Evolutionary conservation across 768 basidiomycete species (phyloP), one percentile per base, ranked within the genome.

Genomic region (Pleurotus citrinopileatus): DNA sequence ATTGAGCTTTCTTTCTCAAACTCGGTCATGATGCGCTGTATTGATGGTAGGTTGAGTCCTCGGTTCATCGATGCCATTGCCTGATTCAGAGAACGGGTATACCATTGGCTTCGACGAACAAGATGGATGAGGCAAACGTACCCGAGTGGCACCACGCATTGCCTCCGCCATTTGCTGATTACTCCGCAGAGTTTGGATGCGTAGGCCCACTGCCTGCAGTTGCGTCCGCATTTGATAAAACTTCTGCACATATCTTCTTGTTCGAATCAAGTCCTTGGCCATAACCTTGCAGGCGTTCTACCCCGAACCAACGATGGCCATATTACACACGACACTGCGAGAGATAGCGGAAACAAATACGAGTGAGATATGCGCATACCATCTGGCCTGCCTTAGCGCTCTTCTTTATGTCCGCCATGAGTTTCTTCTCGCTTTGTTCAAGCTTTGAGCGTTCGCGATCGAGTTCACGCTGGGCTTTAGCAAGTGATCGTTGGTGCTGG

Each of bases 151-250:
- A 37, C 97, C 97, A 60, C 94, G 87, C 96, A 99, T 99, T 2
- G 97, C 97, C 52, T 95, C 93, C 1, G 95, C 96, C 97, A 99
- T 99, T 73, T 96, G 93, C 68, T 98, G 94, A 67, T 98, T 98
- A 66, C 92, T 95, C 65, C 97, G 77, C 55, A 99, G 76, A 5
- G 94, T 94, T 70, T 99, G 97, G 78, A 99, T 96, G 58, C 97
- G 81, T 54, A 99, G 76, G 9, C 89, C 86, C 37, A 99, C 92
- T 4, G 96, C 97, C 70, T 99, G 97, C 1, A 99, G 80, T 66
- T 98, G 97, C 2, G 97, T 98, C 54, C 92, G 84, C 96, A 99
- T 98, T 67, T 95, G 93, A 67, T 97, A 91, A 77, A 99, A 99
- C 69, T 98, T 98, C 73, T 98, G 94, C 22, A 94, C 79, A 67